These are phyloP conservation scores for Telopea speciosissima DNA, from an alignment of 177 flowering plant species.

Conservation along the genomic window DNA sequence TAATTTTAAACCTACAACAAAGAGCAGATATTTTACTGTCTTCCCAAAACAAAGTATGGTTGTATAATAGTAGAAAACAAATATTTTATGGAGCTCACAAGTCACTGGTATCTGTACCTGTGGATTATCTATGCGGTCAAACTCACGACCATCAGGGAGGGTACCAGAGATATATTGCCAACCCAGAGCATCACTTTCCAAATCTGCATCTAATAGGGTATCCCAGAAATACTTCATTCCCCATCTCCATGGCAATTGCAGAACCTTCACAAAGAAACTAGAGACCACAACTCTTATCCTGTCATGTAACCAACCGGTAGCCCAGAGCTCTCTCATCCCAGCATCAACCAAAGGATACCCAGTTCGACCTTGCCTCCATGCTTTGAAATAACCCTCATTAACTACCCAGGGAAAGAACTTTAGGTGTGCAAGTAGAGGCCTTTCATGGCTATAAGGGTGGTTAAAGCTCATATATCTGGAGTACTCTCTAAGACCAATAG, in stretches of 20 bases:
- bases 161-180: slow-evolving; percentile 98
- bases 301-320: slow-evolving; percentile 98
- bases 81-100: too few species aligned
- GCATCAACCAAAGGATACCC: slow-evolving; percentile 98
- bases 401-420: slow-evolving; percentile 90
- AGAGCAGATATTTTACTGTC: too few species aligned
- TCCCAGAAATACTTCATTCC: slow-evolving; percentile 99
- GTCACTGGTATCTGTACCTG: slow-evolving; percentile 40
- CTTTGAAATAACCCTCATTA: slow-evolving; percentile 76
- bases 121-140: slow-evolving; percentile 91
- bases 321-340: slow-evolving; percentile 99
- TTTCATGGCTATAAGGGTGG: slow-evolving; percentile 88
- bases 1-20: too few species aligned
- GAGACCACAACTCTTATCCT: slow-evolving; percentile 90
- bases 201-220: slow-evolving; percentile 95
- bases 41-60: too few species aligned
- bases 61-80: too few species aligned
- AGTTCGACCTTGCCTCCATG: slow-evolving; percentile 96
- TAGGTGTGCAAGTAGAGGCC: slow-evolving; percentile 87
- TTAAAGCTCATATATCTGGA: slow-evolving; percentile 92
- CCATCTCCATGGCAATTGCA: slow-evolving; percentile 98
- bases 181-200: slow-evolving; percentile 96
- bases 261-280: slow-evolving; percentile 93
- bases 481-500: slow-evolving; percentile 92
- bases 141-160: slow-evolving; percentile 85